Conservation (phyloP, 352 stramenopile species). For the Globisporangium parvum region DNA sequence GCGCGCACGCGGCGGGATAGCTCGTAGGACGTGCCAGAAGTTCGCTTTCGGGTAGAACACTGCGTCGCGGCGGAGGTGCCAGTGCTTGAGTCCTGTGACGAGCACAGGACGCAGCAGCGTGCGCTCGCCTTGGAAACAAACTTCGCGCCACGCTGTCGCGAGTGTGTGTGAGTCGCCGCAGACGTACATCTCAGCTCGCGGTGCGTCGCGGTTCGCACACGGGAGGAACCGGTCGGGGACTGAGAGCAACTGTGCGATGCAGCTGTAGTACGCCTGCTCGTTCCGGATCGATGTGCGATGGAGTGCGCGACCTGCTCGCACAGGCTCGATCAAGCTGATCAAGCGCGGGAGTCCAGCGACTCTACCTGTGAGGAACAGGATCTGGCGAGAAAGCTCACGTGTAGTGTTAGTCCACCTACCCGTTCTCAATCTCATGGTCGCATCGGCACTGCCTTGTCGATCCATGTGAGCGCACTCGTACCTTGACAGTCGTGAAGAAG, state of each 20-base stretch:
- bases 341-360: constrained; percentile 42
- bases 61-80: constrained; percentile 82
- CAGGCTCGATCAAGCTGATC: constrained; percentile 54
- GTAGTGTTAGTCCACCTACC: too few relatives aligned
- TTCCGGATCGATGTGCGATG: constrained; percentile 83
- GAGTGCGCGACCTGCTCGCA: constrained; percentile 49
- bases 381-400: constrained; percentile 11
- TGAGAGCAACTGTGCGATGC: constrained; percentile 78
- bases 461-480: background rate
- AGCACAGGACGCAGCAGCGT: constrained; percentile 55
- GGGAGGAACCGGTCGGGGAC: constrained; percentile 20
- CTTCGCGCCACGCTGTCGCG: constrained; percentile 78
- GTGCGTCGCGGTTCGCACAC: background rate
- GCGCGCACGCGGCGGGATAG: constrained; percentile 41
- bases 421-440: background rate
- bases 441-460: background rate
- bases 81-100: constrained; percentile 93
- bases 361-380: constrained; percentile 70
- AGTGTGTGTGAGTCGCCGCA: constrained; percentile 92
- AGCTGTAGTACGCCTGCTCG: constrained; percentile 85
- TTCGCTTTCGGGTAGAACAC: constrained; percentile 92
- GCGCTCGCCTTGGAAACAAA: constrained; percentile 18
- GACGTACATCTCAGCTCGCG: constrained; percentile 51
- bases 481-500: constrained; percentile 78
- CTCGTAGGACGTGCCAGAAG: constrained; percentile 68